A percentile compares a stretch with the other conserved stretches of the same genome.
Evolutionary conservation across 208 protist species (phyloP).

Genomic region (Wallacemonas sp.): DNA sequence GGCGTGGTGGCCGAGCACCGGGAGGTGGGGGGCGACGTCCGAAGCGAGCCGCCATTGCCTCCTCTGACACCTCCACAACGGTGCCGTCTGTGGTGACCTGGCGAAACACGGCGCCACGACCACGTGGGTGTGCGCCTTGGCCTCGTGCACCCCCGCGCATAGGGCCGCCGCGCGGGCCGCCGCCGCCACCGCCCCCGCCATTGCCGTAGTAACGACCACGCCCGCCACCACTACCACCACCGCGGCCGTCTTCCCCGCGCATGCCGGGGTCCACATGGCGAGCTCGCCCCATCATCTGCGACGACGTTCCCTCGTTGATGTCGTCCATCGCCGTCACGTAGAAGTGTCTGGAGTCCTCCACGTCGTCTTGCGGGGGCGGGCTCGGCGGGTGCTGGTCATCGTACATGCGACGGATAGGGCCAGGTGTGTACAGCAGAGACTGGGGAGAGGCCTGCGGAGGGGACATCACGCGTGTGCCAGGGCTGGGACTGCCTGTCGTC

Average conservation of each 20-base stretch:
- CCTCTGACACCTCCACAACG: slow-evolving; percentile 30
- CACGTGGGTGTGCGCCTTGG: background rate
- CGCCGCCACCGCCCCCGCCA: background rate
- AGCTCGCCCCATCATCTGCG: slow-evolving; percentile 3
- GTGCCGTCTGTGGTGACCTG: background rate
- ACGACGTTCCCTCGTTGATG: background rate
- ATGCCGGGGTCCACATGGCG: slow-evolving; percentile 4
- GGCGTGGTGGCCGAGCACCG: background rate
- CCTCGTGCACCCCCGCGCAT: slow-evolving; percentile 12
- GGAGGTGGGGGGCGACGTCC: slow-evolving; percentile 27
- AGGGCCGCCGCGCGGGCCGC: slow-evolving; percentile 24
- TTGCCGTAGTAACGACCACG: slow-evolving; percentile 2
- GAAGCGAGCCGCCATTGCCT: slow-evolving; percentile 33
- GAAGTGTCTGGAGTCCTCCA: slow-evolving; percentile 27
- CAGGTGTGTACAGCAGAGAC: slow-evolving; percentile 68
- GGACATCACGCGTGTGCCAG: slow-evolving; percentile 53
- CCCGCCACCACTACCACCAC: slow-evolving; percentile 16
- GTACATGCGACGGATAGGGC: slow-evolving; percentile 13
- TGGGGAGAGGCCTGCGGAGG: slow-evolving; percentile 78
- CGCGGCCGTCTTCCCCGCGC: background rate
- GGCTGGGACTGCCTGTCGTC: slow-evolving; percentile 67
- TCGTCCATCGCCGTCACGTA: slow-evolving; percentile 20
- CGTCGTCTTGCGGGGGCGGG: slow-evolving; percentile 39
- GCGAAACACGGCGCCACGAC: background rate
- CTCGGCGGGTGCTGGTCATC: slow-evolving; percentile 50